Evolutionary conservation across 441 rosid species (phyloP).

Genomic region (Populus hybrid): DNA sequence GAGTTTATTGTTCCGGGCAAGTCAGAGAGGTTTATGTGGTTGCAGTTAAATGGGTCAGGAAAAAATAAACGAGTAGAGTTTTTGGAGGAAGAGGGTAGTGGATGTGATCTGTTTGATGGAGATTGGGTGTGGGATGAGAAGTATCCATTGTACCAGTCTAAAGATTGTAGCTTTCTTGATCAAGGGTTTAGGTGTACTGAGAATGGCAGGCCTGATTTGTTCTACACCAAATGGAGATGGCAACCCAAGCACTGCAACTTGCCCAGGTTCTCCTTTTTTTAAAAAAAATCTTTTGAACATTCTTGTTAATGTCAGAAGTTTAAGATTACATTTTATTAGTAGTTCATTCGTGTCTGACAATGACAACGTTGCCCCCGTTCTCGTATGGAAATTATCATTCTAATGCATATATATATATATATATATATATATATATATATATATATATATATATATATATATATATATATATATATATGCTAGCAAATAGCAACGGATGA

Average conservation of each 20-base stretch:
- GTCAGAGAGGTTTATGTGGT: conserved; percentile 55
- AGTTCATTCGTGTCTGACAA: background rate
- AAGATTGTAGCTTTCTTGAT: conserved; percentile 78
- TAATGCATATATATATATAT: background rate
- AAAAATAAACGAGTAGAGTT: conserved; percentile 43
- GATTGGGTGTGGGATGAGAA: conserved; percentile 94
- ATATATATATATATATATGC: no score
- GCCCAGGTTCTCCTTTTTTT: conserved; percentile 57
- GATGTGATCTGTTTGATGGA: conserved; percentile 82
- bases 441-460: no score
- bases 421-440: no score
- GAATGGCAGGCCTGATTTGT: conserved; percentile 88
- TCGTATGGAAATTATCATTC: background rate
- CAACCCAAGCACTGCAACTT: conserved; percentile 82
- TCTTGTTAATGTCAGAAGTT: conserved; percentile 5
- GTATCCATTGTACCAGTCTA: conserved; percentile 86
- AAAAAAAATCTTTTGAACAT: no score
- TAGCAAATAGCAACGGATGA: background rate
- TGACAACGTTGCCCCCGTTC: background rate
- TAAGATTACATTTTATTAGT: background rate
- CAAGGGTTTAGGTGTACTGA: conserved; percentile 90
- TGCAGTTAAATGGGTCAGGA: conserved; percentile 41
- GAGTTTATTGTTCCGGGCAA: conserved; percentile 40
- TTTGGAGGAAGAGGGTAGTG: conserved; percentile 48
- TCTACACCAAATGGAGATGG: conserved; percentile 98